Evolutionary conservation across 73 alveolate genomes (phyloP), one percentile per base, ranked within the genome.

Genomic region (Blepharisma japonicum): DNA sequence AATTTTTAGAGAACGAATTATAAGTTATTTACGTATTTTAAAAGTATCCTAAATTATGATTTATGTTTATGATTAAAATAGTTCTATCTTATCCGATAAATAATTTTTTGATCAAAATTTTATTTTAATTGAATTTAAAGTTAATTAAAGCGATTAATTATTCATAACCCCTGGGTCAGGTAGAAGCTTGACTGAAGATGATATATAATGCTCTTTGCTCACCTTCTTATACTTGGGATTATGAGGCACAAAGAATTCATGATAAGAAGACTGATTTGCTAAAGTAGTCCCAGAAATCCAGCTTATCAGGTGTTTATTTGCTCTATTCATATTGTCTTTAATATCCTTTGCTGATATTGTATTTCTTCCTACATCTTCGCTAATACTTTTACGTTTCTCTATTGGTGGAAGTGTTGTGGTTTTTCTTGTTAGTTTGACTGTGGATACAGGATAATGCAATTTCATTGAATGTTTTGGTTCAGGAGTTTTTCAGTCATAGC

Each of bases 181-280:
- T 61, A 61, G 23, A 18, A 61, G 74, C 23, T 61, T 61, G 23
- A 61, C 46, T 25, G 74, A 61, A 1, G 74, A 14, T n/a, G 47
- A 14, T 9, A 25, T 25, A 25, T 61, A 61, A 61, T 14, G 23
- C 18, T 61, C 74, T 61, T 61, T 61, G n/a, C 23, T 61, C 46
- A 25, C 11, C 14, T 8, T 8, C 0, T 8, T 9, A n/a, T 8
- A 8, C 46, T 14, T 14, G 0, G n/a, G 50, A 4, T 14, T 14
- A 25, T 25, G 14, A 14, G 18, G 14, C 49, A 14, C 23, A 25
- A 14, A 25, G 47, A 20, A 61, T 48, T 61, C 49, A 25, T 61
- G 47, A 8, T 61, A 39, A 25, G 14, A 61, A 8, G 23, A 8
- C 14, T n/a, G 14, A 2, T 61, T 61, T 14, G 23, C 14, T 18